Evolutionary conservation across 352 stramenopile species (phyloP).

Genomic region (Globisporangium middletonii): DNA sequence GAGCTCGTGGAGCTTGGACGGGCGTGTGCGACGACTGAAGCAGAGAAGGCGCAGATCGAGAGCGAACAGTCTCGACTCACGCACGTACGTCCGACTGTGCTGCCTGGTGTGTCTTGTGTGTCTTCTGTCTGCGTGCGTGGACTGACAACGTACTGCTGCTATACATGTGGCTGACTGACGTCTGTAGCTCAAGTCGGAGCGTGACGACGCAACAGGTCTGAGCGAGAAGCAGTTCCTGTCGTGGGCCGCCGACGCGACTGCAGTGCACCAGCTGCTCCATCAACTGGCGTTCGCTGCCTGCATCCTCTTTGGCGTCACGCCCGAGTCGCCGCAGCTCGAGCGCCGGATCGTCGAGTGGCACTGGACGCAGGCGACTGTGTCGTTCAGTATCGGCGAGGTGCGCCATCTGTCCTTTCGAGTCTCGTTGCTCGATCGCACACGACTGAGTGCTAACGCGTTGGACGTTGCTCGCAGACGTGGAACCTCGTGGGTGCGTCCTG

Average conservation of each 20-base stretch:
- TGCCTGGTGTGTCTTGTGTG: background rate
- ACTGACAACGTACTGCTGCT: background rate
- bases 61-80: slow-evolving; percentile 32
- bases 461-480: slow-evolving; percentile 39
- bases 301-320: slow-evolving; percentile 73
- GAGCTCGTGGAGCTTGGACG: slow-evolving; percentile 31
- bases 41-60: slow-evolving; percentile 13
- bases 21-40: slow-evolving; percentile 18
- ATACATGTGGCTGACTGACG: no score
- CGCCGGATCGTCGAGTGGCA: slow-evolving; percentile 70
- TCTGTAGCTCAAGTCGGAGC: background rate
- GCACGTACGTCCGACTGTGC: slow-evolving; percentile 19
- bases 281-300: slow-evolving; percentile 71
- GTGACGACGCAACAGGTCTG: slow-evolving; percentile 11
- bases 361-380: slow-evolving; percentile 47
- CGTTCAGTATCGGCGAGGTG: slow-evolving; percentile 50
- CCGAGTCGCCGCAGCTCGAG: slow-evolving; percentile 55
- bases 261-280: slow-evolving; percentile 50
- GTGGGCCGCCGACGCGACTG: slow-evolving; percentile 34
- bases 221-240: slow-evolving; percentile 40
- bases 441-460: background rate
- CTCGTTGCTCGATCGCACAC: background rate
- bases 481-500: slow-evolving; percentile 67
- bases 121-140: background rate
- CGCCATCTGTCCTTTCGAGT: slow-evolving; percentile 9